Percentiles rank a stretch among this genome's conserved stretches.
Evolutionary conservation across 345 rosid genomes (phyloP).

Genomic region (Nephelium lappaceum): DNA sequence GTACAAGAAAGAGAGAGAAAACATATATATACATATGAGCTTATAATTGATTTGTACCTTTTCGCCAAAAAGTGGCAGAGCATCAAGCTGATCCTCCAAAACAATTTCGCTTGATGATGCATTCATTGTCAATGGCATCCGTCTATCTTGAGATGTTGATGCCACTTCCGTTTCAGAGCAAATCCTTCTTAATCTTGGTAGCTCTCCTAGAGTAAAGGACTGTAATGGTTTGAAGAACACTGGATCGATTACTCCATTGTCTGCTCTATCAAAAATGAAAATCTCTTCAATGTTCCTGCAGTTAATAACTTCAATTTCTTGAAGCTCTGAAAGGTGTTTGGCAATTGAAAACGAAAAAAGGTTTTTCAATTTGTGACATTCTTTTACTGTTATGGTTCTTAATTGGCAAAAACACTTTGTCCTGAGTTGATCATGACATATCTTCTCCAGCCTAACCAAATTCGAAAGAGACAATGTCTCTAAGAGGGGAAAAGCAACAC

Average conservation of each 20-base stretch:
- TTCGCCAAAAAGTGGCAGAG: too few relatives aligned
- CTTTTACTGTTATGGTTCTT: conserved; percentile 7
- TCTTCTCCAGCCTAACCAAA: conserved; percentile 11
- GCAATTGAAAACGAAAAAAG: conserved; percentile 27
- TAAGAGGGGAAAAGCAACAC: background rate
- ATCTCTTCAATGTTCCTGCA: conserved; percentile 21
- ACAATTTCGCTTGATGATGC: background rate
- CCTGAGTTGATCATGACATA: background rate
- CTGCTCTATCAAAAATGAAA: too few relatives aligned
- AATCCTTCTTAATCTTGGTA: too few relatives aligned
- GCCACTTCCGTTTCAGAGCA: too few relatives aligned
- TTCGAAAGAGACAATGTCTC: conserved; percentile 9
- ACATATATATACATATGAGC: background rate
- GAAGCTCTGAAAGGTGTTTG: conserved; percentile 24
- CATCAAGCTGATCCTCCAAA: too few relatives aligned
- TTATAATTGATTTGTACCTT: background rate
- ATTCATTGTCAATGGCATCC: too few relatives aligned
- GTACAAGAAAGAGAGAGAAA: background rate
- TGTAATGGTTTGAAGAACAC: too few relatives aligned
- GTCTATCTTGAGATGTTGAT: too few relatives aligned
- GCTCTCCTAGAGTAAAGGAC: too few relatives aligned
- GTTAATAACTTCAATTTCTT: conserved; percentile 13
- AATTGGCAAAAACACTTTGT: conserved; percentile 16
- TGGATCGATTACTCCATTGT: too few relatives aligned
- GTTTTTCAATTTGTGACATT: conserved; percentile 25